Base-by-base conservation (phyloP, 768 basidiomycete genomes). In the Clavaria fumosa region DNA sequence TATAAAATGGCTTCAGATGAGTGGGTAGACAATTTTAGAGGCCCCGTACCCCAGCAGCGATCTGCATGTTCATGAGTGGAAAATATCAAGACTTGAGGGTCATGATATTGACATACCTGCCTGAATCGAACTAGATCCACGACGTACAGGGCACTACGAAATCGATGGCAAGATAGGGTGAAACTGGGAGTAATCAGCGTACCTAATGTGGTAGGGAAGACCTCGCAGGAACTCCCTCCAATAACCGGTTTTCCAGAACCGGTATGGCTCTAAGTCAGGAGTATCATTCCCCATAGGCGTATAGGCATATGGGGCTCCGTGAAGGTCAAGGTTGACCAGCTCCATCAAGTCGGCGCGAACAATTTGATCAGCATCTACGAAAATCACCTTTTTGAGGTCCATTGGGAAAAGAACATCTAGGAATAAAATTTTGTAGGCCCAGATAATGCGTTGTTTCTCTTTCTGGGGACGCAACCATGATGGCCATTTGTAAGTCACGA, bases 341-440 rank as follows among this genome's bases (percentile, higher is more conserved):
- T 96, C 89, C 53, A 91, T 77, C 45, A 97, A 60, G 56, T 99
- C 93, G n/a, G 88, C 75, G 3, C 95, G 78, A 5, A 99, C 90
- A 42, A 99, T 97, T 60, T 90, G 88, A 54, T 93, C 89, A 0
- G 93, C 93, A 51, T 97, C 95, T 35, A 99, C 93, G 52, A 99
- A 97, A 47, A 99, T 91, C 44, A 99, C 93, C 54, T 95, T 95
- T 62, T 96, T 91, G 41, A 99, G 72, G 57, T 93, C 86, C 80
- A 97, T 90, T 2, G 95, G 95, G 72, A 99, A 99, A 5, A 97
- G 71, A 11, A 97, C 91, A 49, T 99, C 95, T 11, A 99, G 73
- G 71, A 99, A 99, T 30, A 99, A 76, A 45, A 99, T 99, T 61
- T 99, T 97, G 67, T 97, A 99, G 1, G 86, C 93, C 95, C 95